phyloP scores from a whole-genome alignment of 495 filamentous ascomycete species.

The Annulohypoxylon bovei region DNA sequence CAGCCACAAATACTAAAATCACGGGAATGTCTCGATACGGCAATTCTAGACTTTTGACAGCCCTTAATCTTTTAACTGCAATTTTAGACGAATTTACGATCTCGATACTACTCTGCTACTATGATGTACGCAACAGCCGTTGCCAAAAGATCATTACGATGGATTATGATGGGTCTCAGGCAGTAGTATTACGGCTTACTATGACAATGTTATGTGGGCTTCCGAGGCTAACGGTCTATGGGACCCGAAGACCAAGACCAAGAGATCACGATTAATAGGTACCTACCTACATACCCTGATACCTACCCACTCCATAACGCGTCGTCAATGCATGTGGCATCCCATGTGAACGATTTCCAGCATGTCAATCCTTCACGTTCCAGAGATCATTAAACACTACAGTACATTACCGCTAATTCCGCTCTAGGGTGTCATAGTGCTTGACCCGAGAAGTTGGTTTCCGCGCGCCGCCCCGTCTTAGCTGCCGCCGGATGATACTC shows the following conservation, averaged over 20 bases:
- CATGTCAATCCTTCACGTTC: slow-evolving; percentile 18
- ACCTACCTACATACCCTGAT: too few species aligned
- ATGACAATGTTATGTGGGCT: slow-evolving; percentile 7
- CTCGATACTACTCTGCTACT: neutral
- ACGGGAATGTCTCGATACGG: slow-evolving; percentile 19
- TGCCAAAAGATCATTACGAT: neutral
- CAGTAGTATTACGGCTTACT: neutral
- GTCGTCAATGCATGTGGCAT: neutral
- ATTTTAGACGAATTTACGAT: neutral
- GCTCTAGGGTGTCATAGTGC: slow-evolving; percentile 8
- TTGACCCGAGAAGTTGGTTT: slow-evolving; percentile 33
- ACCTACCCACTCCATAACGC: neutral
- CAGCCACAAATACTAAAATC: slow-evolving; percentile 23
- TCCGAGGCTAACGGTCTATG: neutral
- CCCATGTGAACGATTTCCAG: neutral
- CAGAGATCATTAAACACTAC: neutral
- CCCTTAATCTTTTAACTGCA: slow-evolving; percentile 1
- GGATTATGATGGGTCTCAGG: neutral
- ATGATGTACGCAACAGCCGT: neutral
- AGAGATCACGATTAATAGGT: neutral
- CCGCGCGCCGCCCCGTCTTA: slow-evolving; percentile 44
- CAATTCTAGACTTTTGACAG: slow-evolving; percentile 18
- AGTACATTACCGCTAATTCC: slow-evolving; percentile 18
- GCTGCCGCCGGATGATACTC: slow-evolving; percentile 41
- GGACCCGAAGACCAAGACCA: neutral